Percentiles rank a stretch among this genome's conserved stretches.
Conservation (phyloP, 1,284 basidiomycete species). For the Mycena citricolor region DNA sequence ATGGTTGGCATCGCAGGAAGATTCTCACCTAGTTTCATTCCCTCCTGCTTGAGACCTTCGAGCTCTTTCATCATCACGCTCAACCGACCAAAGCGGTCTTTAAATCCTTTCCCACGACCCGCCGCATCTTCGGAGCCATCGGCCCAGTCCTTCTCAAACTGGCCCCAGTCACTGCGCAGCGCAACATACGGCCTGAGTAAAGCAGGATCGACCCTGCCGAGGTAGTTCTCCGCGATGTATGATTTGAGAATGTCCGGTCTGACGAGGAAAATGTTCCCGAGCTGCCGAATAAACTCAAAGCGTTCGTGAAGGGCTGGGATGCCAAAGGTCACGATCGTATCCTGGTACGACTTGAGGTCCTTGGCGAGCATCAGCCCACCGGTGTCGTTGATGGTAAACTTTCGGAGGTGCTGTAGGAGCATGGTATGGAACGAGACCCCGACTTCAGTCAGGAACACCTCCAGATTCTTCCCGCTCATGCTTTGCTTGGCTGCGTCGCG, state of each 20-base stretch:
- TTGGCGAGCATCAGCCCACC: constrained; percentile 98
- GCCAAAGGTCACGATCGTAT: constrained; percentile 79
- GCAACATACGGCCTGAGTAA: constrained; percentile 91
- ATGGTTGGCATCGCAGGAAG: constrained; percentile 47
- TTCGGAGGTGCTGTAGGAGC: constrained; percentile 92
- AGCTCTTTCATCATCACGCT: constrained; percentile 85
- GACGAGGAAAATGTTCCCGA: constrained; percentile 96
- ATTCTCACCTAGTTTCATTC: constrained; percentile 43
- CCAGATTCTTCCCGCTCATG: constrained; percentile 89
- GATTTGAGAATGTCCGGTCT: constrained; percentile 90
- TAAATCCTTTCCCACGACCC: constrained; percentile 52
- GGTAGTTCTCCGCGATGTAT: constrained; percentile 89
- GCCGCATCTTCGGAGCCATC: constrained; percentile 45
- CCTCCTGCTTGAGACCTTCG: constrained; percentile 59
- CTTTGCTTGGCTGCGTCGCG: constrained; percentile 72
- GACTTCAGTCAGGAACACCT: constrained; percentile 90
- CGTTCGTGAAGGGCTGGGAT: constrained; percentile 88
- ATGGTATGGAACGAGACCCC: constrained; percentile 95
- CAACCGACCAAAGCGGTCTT: constrained; percentile 69
- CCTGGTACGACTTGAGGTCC: constrained; percentile 97
- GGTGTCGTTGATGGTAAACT: constrained; percentile 94
- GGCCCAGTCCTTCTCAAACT: constrained; percentile 72
- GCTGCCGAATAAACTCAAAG: constrained; percentile 97
- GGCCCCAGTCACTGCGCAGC: constrained; percentile 86
- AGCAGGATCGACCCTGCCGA: constrained; percentile 86